Evolutionary conservation across 768 basidiomycete species (phyloP).

Genomic region (Boletus rubropictus): DNA sequence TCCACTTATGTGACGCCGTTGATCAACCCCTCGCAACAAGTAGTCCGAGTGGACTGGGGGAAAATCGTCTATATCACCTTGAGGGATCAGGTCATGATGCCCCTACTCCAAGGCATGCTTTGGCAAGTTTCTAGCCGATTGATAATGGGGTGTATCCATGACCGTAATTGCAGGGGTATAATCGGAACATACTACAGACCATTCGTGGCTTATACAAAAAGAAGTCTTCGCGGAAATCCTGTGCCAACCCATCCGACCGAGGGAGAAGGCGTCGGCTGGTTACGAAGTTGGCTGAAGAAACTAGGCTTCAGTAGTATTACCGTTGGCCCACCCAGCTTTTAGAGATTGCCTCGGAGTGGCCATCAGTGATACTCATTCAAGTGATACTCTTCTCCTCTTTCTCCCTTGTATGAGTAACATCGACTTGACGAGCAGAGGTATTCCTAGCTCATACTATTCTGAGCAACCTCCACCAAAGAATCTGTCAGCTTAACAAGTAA

Average conservation of each 20-base stretch:
- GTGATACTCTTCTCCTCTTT: too few species aligned
- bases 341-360: not conserved
- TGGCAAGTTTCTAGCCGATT: slow-evolving; percentile 41
- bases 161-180: slow-evolving; percentile 22
- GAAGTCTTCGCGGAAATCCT: slow-evolving; percentile 12
- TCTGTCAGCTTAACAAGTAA: too few species aligned
- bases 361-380: too few species aligned
- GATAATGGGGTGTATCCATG: not conserved
- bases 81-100: slow-evolving; percentile 64
- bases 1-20: slow-evolving; percentile 29
- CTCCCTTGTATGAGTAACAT: too few species aligned
- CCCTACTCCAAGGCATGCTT: slow-evolving; percentile 58
- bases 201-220: slow-evolving; percentile 22
- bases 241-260: slow-evolving; percentile 15
- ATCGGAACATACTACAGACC: slow-evolving; percentile 30
- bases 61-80: slow-evolving; percentile 57
- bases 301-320: slow-evolving; percentile 28
- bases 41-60: slow-evolving; percentile 50
- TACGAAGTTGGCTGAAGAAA: slow-evolving; percentile 26
- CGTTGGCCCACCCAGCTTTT: slow-evolving; percentile 23
- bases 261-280: slow-evolving; percentile 28
- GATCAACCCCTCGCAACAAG: slow-evolving; percentile 28
- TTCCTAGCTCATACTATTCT: too few species aligned
- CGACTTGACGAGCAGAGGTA: too few species aligned
- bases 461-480: too few species aligned